Evolutionary conservation across 2,329 filamentous ascomycete genomes (phyloP).

Genomic region (Venturia effusa): DNA sequence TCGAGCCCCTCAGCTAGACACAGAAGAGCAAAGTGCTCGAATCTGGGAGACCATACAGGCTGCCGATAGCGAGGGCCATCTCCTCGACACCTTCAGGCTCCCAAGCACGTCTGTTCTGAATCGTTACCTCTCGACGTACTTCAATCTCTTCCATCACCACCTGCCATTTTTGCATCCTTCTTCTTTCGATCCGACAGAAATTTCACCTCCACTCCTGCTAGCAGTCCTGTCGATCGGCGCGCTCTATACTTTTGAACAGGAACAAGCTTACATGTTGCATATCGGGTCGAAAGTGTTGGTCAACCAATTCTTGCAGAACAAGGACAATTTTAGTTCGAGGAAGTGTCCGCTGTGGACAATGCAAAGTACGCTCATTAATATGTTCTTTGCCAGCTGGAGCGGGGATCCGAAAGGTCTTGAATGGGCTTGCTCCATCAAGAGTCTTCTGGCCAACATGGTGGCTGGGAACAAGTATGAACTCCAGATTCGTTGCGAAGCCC

Average conservation of each 20-base stretch:
- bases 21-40: constrained; percentile 73
- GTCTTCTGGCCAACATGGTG: constrained; percentile 95
- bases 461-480: constrained; percentile 93
- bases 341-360: constrained; percentile 98
- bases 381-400: constrained; percentile 99
- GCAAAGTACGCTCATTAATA: constrained; percentile 93
- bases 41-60: constrained; percentile 79
- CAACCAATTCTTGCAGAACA: constrained; percentile 94
- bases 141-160: constrained; percentile 93
- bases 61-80: constrained; percentile 68
- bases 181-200: constrained; percentile 72
- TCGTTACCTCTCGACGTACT: constrained; percentile 89
- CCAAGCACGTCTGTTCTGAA: constrained; percentile 74
- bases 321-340: constrained; percentile 95
- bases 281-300: constrained; percentile 96
- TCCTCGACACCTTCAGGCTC: constrained; percentile 82
- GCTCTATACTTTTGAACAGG: constrained; percentile 92
- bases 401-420: constrained; percentile 94
- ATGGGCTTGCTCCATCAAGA: constrained; percentile 99
- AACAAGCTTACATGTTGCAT: constrained; percentile 93
- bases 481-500: constrained; percentile 82
- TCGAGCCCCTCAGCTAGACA: constrained; percentile 68
- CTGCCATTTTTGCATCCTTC: constrained; percentile 89
- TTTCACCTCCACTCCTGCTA: constrained; percentile 73
- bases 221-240: constrained; percentile 92